phyloP scores from a whole-genome alignment of 106 monocot genomes.

The Cymbidium sinense region DNA sequence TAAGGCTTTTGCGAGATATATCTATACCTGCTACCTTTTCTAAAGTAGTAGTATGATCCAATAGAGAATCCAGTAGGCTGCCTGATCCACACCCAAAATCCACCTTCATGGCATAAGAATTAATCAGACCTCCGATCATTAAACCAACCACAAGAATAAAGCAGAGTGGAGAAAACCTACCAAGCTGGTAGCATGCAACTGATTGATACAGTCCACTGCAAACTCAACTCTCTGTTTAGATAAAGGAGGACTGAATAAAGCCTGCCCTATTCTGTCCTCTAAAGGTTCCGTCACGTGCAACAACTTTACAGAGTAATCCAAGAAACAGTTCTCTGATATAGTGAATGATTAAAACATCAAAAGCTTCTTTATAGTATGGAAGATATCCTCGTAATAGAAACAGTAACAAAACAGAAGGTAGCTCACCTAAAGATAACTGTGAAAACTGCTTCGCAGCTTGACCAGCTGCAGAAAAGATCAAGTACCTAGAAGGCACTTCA shows the following conservation, averaged over 20 bases:
- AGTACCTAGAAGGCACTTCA: conserved; percentile 46
- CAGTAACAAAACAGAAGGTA: background rate
- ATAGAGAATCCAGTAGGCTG: conserved; percentile 71
- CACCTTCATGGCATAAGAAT: conserved; percentile 39
- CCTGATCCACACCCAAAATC: conserved; percentile 99
- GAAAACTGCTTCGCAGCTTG: conserved; percentile 36
- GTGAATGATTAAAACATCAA: background rate
- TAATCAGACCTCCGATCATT: background rate
- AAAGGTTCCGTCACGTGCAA: conserved; percentile 61
- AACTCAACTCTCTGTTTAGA: conserved; percentile 94
- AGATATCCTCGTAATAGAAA: background rate
- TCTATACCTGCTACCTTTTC: conserved; percentile 88
- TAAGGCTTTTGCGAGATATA: conserved; percentile 67
- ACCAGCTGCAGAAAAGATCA: conserved; percentile 69
- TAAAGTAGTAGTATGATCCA: conserved; percentile 64
- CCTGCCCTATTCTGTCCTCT: conserved; percentile 91
- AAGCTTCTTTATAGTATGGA: background rate
- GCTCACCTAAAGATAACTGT: conserved; percentile 47
- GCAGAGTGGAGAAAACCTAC: conserved; percentile 21
- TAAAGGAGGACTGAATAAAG: conserved; percentile 83
- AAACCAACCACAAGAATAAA: background rate
- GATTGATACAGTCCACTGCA: conserved; percentile 70
- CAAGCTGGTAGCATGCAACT: conserved; percentile 50
- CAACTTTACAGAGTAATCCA: conserved; percentile 71
- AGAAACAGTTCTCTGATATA: conserved; percentile 45